These are phyloP conservation scores for Tolypocladium amazonense DNA, from an alignment of 2,329 filamentous ascomycete species.

Conservation along the genomic window DNA sequence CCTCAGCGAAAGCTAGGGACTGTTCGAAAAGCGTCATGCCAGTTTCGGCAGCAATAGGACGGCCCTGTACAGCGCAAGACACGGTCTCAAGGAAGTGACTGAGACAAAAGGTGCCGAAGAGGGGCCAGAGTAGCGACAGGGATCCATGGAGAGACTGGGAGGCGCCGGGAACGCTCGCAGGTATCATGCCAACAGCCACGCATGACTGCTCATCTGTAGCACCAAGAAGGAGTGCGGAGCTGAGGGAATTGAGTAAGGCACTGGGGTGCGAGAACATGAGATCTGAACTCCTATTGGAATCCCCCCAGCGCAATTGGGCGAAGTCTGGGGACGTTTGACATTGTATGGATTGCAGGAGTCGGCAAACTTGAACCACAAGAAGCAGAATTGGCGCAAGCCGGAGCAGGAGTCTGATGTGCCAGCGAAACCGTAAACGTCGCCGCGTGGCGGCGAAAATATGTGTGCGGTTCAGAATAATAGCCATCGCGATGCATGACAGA, in stretches of 20 bases:
- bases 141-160: constrained; percentile 59
- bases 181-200: constrained; percentile 59
- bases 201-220: constrained; percentile 68
- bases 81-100: constrained; percentile 87
- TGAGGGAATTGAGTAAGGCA: constrained; percentile 59
- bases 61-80: constrained; percentile 77
- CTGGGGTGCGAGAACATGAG: constrained; percentile 63
- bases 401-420: constrained; percentile 59
- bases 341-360: constrained; percentile 72
- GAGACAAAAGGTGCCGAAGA: constrained; percentile 58
- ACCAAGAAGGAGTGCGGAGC: constrained; percentile 62
- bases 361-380: constrained; percentile 56
- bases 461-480: constrained; percentile 80
- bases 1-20: constrained; percentile 90
- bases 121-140: constrained; percentile 62
- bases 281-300: constrained; percentile 51
- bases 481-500: constrained; percentile 74
- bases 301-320: constrained; percentile 57
- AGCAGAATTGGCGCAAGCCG: constrained; percentile 62
- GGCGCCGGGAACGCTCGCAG: constrained; percentile 37
- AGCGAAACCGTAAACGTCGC: constrained; percentile 64
- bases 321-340: constrained; percentile 81
- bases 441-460: constrained; percentile 88
- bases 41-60: constrained; percentile 70
- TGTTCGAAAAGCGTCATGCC: constrained; percentile 97